A percentile compares a stretch with the other conserved stretches of the same genome.
Conservation (phyloP, 1,139 yeast genomes). For the Candida sanyaensis region DNA sequence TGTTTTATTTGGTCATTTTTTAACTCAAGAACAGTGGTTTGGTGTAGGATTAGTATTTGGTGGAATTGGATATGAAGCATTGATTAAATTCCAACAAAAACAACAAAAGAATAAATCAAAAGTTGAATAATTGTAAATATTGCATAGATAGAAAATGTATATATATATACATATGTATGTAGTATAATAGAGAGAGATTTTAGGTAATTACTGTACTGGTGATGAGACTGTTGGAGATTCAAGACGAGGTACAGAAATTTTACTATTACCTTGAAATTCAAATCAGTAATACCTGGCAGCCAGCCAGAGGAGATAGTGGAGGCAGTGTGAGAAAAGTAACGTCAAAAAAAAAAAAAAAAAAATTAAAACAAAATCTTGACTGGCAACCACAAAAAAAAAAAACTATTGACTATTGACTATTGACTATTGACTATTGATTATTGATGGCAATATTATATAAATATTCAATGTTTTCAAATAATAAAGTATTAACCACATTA, state of each 20-base stretch:
- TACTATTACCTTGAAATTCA: no score
- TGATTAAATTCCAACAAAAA: conserved; percentile 15
- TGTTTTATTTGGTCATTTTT: conserved; percentile 74
- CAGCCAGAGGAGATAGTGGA: no score
- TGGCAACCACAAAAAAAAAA: not conserved
- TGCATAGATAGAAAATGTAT: no score
- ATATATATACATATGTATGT: no score
- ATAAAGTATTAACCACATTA: conserved; percentile 7
- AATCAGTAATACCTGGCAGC: no score
- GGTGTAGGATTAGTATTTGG: conserved; percentile 81
- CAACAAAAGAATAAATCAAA: conserved; percentile 3
- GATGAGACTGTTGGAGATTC: no score
- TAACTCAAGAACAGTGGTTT: conserved; percentile 66
- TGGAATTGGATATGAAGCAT: conserved; percentile 51
- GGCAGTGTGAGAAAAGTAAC: not conserved
- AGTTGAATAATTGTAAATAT: not conserved
- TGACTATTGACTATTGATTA: not conserved
- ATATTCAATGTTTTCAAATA: conserved; percentile 1
- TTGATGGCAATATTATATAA: conserved; percentile 3
- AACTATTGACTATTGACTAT: no score
- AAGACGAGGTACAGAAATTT: no score
- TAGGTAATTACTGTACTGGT: no score
- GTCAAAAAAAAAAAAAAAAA: no score
- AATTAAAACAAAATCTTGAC: not conserved
- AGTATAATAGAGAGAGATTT: no score